Evolutionary conservation across 2,329 filamentous ascomycete species (phyloP).

Genomic region (Alternaria sp.): DNA sequence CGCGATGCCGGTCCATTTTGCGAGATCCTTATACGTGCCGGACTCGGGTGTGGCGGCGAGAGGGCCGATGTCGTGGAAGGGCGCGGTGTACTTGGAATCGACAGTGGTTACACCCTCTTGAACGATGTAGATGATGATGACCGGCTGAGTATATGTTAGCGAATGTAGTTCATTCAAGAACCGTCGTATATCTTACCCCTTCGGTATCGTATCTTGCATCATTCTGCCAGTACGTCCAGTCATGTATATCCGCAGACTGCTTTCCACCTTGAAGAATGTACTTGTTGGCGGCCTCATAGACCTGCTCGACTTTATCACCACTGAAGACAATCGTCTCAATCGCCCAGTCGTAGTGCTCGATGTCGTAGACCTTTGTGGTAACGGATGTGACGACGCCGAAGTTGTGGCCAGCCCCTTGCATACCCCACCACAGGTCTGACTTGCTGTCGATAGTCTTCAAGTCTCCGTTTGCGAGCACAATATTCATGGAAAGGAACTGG

Average conservation of each 20-base stretch:
- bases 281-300: slow-evolving; percentile 57
- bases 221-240: slow-evolving; percentile 36
- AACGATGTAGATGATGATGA: slow-evolving; percentile 30
- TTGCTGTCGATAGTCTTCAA: slow-evolving; percentile 46
- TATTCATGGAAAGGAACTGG: slow-evolving; percentile 59
- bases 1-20: slow-evolving; percentile 29
- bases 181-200: neutral
- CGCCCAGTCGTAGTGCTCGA: slow-evolving; percentile 26
- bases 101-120: slow-evolving; percentile 32
- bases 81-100: slow-evolving; percentile 25
- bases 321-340: slow-evolving; percentile 29
- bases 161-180: neutral
- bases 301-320: slow-evolving; percentile 57
- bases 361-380: slow-evolving; percentile 53
- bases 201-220: slow-evolving; percentile 7
- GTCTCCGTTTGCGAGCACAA: slow-evolving; percentile 60
- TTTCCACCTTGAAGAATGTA: slow-evolving; percentile 53
- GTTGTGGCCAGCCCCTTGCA: slow-evolving; percentile 52
- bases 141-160: neutral
- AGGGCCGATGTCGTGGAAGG: slow-evolving; percentile 26
- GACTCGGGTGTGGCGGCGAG: slow-evolving; percentile 17
- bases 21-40: slow-evolving; percentile 31
- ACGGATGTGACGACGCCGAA: slow-evolving; percentile 51
- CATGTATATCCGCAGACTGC: slow-evolving; percentile 48
- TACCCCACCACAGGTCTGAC: slow-evolving; percentile 63